Conservation (phyloP, 495 filamentous ascomycete genomes). For the Penicillium canescens region DNA sequence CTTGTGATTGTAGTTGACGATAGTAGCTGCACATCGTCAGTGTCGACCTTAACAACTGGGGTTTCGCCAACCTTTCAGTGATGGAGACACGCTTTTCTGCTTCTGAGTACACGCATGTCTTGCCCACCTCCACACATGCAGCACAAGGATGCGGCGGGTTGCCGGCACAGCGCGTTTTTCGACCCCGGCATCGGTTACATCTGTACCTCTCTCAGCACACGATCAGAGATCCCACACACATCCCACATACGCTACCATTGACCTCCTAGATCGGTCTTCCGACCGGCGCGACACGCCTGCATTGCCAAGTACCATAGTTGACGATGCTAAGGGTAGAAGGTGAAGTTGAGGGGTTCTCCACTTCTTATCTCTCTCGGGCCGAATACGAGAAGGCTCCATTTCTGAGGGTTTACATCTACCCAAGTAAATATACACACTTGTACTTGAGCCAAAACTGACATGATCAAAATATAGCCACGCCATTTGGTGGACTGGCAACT, state of each 20-base stretch:
- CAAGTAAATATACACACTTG: no score
- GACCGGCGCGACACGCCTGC: constrained; percentile 18
- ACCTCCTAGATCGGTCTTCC: constrained; percentile 27
- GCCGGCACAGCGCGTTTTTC: constrained; percentile 39
- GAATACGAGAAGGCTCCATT: not conserved
- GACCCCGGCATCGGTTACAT: constrained; percentile 38
- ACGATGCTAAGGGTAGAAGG: not conserved
- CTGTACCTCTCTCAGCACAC: constrained; percentile 14
- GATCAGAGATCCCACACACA: not conserved
- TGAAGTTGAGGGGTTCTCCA: not conserved
- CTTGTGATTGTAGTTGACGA: constrained; percentile 32
- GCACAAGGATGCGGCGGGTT: constrained; percentile 36
- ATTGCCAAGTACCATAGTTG: constrained; percentile 30
- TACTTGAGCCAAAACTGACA: no score
- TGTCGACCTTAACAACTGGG: not conserved
- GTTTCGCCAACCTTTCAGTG: constrained; percentile 27
- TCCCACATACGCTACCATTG: constrained; percentile 33
- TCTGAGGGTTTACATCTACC: not conserved
- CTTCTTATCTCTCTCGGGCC: not conserved
- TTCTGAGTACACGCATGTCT: constrained; percentile 38
- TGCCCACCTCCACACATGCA: constrained; percentile 31
- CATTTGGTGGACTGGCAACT: constrained; percentile 55
- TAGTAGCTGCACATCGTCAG: constrained; percentile 25
- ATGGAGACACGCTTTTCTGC: constrained; percentile 39
- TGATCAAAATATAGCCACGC: constrained; percentile 46